phyloP scores from a whole-genome alignment of 1,284 basidiomycete genomes.

The Peniophora sp. region DNA sequence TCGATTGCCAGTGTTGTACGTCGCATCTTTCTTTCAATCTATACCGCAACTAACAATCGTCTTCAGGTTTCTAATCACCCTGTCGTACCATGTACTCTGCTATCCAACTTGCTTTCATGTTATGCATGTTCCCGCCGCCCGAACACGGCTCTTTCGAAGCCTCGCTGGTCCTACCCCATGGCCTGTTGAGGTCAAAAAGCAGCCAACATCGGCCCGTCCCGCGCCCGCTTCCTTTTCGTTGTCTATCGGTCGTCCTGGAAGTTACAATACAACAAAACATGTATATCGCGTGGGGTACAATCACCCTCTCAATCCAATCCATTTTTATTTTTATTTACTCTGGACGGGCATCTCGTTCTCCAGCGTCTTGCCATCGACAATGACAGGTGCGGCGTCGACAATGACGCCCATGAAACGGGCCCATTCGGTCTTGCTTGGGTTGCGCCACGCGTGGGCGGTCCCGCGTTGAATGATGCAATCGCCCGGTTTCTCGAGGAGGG shows the following conservation, averaged over 20 bases:
- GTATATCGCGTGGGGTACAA: too few relatives aligned
- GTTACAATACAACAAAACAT: not conserved
- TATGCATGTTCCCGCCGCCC: not conserved
- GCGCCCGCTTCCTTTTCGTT: not conserved
- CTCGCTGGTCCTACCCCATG: not conserved
- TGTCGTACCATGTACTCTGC: not conserved
- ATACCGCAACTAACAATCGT: not conserved
- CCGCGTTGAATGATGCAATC: slow-evolving; percentile 53
- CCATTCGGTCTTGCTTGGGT: slow-evolving; percentile 40
- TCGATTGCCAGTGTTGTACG: slow-evolving; percentile 27
- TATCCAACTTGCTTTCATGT: not conserved
- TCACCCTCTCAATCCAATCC: too few relatives aligned
- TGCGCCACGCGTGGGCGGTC: slow-evolving; percentile 54
- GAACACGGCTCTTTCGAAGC: slow-evolving; percentile 2
- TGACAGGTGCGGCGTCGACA: slow-evolving; percentile 44
- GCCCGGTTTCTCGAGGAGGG: slow-evolving; percentile 42
- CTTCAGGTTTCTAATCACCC: slow-evolving; percentile 4
- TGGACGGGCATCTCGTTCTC: not conserved
- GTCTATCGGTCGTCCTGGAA: not conserved
- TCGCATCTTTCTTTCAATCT: not conserved
- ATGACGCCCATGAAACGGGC: slow-evolving; percentile 45
- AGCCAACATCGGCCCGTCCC: not conserved
- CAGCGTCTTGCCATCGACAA: slow-evolving; percentile 31
- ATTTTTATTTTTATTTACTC: too few relatives aligned
- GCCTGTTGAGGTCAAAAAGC: slow-evolving; percentile 2